phyloP scores from a whole-genome alignment of 768 basidiomycete species.

The Pholiota molesta region DNA sequence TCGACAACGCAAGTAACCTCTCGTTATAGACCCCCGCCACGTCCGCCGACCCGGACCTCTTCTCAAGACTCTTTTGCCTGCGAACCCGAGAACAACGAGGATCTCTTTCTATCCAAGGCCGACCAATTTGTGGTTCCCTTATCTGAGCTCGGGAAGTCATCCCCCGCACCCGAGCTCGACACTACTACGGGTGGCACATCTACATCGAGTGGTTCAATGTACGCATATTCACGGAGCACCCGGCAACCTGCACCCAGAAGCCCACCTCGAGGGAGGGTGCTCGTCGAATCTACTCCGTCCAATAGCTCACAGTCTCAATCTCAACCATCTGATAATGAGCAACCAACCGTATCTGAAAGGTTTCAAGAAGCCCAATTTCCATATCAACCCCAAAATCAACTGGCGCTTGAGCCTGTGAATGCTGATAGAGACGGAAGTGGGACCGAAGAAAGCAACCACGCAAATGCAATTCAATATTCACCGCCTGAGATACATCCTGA shows the following conservation, averaged over 20 bases:
- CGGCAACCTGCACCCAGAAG: conserved; percentile 12
- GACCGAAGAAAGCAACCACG: background rate
- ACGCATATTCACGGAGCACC: conserved; percentile 4
- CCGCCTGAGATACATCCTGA: conserved; percentile 4
- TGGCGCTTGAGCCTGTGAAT: background rate
- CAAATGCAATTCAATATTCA: background rate
- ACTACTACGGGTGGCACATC: conserved; percentile 14
- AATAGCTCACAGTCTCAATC: conserved; percentile 44
- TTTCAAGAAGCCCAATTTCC: conserved; percentile 6
- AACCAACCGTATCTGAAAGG: background rate
- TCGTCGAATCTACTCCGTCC: conserved; percentile 61
- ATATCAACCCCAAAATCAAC: background rate
- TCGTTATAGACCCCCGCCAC: conserved; percentile 23
- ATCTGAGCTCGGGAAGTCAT: conserved; percentile 48
- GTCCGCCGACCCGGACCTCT: conserved; percentile 22
- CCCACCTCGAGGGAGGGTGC: conserved; percentile 25
- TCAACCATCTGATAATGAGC: conserved; percentile 13
- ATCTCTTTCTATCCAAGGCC: conserved; percentile 45
- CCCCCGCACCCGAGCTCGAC: conserved; percentile 24
- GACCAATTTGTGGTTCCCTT: conserved; percentile 61
- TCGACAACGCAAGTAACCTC: conserved; percentile 13
- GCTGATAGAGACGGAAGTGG: background rate
- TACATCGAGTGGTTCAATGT: conserved; percentile 11
- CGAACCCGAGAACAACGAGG: conserved; percentile 47
- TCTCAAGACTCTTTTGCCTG: conserved; percentile 71